Base-by-base conservation (phyloP, 768 basidiomycete genomes). In the Termitomyces sp. region DNA sequence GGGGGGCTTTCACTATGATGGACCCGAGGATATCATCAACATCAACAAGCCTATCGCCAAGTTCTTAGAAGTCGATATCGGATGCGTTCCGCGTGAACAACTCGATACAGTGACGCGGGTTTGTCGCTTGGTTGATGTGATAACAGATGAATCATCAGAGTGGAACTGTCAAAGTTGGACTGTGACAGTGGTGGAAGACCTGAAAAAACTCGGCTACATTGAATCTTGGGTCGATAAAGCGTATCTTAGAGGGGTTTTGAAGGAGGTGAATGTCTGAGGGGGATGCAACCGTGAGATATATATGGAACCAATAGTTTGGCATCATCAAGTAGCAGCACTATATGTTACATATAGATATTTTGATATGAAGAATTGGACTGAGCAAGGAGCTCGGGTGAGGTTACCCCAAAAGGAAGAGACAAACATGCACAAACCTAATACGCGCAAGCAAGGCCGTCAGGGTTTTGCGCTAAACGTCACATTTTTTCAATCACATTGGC, bases 401-500 rank as follows among this genome's bases (percentile, higher is more conserved):
- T n/a, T n/a, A n/a, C n/a, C n/a, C n/a, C n/a, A n/a, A n/a, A n/a
- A 40, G 12, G 18, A 47, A 47, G 18, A 20, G 46, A 45, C 54
- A 50, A 54, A 61, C 9, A 53, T 22, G 12, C 32, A 7, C 54
- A 59, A 55, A 53, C 6, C 14, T 53, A 6, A 30, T 30, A 35
- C 22, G 32, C 2, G 40, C 40, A 50, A 52, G 38, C 42, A 35
- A 36, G 12, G n/a, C 26, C 24, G 14, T 16, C 14, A 28, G 28
- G 35, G 42, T 43, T 13, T 35, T 40, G 22, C 52, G 53, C 22
- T 30, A 33, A 36, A 43, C 26, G 48, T 26, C 53, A 38, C 18
- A 53, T 28, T 47, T 28, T 46, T 28, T 52, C 26, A 14, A 52
- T 40, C 48, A 55, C 50, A 57, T 60, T 62, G 62, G 64, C 62